phyloP scores from a whole-genome alignment of 2,329 filamentous ascomycete genomes.

The Neofusicoccum kwambonambiense region DNA sequence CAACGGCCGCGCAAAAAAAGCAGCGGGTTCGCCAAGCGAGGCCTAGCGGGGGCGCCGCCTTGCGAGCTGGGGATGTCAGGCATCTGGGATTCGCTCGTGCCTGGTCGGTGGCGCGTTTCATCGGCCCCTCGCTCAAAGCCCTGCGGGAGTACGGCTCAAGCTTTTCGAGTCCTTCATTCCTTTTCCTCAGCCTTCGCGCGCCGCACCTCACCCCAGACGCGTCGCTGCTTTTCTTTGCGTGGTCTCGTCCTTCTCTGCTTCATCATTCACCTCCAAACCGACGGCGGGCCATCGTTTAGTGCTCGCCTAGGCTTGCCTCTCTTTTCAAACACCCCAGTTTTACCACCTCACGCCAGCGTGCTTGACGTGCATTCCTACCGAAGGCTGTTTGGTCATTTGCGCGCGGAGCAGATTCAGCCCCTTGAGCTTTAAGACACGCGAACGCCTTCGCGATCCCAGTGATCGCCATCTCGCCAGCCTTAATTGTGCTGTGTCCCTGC shows the following conservation, averaged over 20 bases:
- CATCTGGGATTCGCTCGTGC: slow-evolving; percentile 12
- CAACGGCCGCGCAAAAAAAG: background rate
- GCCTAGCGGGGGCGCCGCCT: background rate
- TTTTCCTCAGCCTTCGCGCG: background rate
- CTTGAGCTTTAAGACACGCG: slow-evolving; percentile 15
- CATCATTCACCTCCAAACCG: background rate
- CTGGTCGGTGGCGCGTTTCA: slow-evolving; percentile 14
- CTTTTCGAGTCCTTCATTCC: slow-evolving; percentile 15
- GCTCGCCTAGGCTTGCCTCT: background rate
- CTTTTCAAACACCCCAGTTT: background rate
- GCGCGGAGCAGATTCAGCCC: slow-evolving; percentile 12
- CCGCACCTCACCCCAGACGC: background rate
- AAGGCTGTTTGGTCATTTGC: slow-evolving; percentile 8
- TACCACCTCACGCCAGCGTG: slow-evolving; percentile 5
- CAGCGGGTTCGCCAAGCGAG: background rate
- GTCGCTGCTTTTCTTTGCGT: background rate
- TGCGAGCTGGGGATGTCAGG: background rate
- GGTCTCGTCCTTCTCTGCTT: background rate
- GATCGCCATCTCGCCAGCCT: background rate
- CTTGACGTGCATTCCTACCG: slow-evolving; percentile 4
- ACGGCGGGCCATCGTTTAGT: slow-evolving; percentile 3
- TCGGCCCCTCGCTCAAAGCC: background rate
- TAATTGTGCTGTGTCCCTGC: background rate
- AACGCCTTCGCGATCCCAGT: background rate
- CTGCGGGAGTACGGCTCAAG: slow-evolving; percentile 6